Percentiles rank a stretch among this genome's conserved stretches.
Evolutionary conservation across 331 rosid species (phyloP).

Genomic region (Pyracantha coccinea): DNA sequence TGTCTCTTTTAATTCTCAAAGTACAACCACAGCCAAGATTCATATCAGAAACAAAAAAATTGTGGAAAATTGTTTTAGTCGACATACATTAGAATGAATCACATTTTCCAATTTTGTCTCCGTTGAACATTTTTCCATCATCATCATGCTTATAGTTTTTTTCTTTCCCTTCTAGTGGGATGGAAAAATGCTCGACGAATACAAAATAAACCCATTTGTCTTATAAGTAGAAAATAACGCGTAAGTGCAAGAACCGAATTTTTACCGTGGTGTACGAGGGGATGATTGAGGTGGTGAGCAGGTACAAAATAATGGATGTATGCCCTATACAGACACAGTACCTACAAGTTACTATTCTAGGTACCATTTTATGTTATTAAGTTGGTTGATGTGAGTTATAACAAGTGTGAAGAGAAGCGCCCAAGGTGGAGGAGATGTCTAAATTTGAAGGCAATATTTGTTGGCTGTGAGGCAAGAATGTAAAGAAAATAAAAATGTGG

Average conservation of each 20-base stretch:
- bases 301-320: neutral
- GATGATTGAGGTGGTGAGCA: neutral
- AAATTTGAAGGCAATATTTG: conserved; percentile 22
- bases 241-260: neutral
- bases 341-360: neutral
- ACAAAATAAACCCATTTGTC: neutral
- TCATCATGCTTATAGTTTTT: neutral
- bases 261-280: neutral
- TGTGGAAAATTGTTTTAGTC: neutral
- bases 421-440: conserved; percentile 12
- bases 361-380: neutral
- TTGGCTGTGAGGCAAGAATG: neutral
- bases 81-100: neutral
- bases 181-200: neutral
- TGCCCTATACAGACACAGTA: neutral
- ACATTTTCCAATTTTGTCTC: neutral
- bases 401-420: conserved; percentile 19
- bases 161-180: neutral
- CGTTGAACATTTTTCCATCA: neutral
- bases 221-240: neutral
- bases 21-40: neutral
- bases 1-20: no score
- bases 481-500: neutral
- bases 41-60: neutral
- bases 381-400: conserved; percentile 3